Evolutionary conservation across 140 eudicot species (phyloP), one percentile per base, ranked within the genome.

Genomic region (Ambrosia hybrid): DNA sequence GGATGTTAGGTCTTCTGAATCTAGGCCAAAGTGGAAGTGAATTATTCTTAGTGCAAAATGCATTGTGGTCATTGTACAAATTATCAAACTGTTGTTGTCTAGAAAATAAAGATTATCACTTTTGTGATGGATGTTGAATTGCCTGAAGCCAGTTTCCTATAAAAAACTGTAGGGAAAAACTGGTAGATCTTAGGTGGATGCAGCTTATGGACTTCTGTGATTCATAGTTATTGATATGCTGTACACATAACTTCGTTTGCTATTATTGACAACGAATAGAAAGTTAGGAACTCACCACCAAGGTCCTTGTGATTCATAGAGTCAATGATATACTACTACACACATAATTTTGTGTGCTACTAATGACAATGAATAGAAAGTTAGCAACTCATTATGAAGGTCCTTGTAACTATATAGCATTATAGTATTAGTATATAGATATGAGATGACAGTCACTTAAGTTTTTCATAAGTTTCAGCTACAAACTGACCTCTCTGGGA

Each of bases 31-130:
- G n/a, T n/a, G n/a, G n/a, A n/a, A n/a, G n/a, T n/a, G n/a, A n/a
- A n/a, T n/a, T n/a, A n/a, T n/a, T n/a, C n/a, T n/a, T n/a, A n/a
- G n/a, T n/a, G n/a, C n/a, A n/a, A n/a, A n/a, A n/a, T n/a, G n/a
- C n/a, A n/a, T n/a, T n/a, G n/a, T n/a, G n/a, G n/a, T 63, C 51
- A 63, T 63, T 10, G 0, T 63, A 38, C 49, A 63, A 37, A 38
- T 1, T 36, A 62, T 62, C 49, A 62, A n/a, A 62, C 49, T 62
- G 68, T 26, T 13, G 11, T 58, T 62, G 49, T 36, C 68, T 13
- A 13, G 68, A 38, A 36, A 62, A 37, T 37, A 62, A 36, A 62
- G 68, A 62, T 62, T 37, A 62, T 62, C 26, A 36, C 10, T 38
- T 3, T 36, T 62, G n/a, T n/a, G n/a, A n/a, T n/a, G n/a, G n/a